phyloP scores from a whole-genome alignment of 805 yeast genomes.

The Zygotorulaspora sp. region DNA sequence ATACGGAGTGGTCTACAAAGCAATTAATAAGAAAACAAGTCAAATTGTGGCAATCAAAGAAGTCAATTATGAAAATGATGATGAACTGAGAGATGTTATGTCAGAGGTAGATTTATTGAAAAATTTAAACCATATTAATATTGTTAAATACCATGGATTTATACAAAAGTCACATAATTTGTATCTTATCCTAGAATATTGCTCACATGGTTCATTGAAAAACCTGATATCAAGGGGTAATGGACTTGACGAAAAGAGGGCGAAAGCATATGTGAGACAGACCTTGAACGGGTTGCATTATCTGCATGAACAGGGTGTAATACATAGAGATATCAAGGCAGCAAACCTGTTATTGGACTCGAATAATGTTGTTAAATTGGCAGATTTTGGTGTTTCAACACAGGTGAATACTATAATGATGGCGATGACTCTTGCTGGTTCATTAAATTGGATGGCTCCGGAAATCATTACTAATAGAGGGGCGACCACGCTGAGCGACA shows the following conservation, averaged over 20 bases:
- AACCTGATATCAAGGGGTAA: slow-evolving; percentile 32
- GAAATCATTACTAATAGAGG: slow-evolving; percentile 84
- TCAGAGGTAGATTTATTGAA: slow-evolving; percentile 70
- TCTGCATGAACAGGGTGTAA: slow-evolving; percentile 70
- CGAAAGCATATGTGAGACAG: slow-evolving; percentile 60
- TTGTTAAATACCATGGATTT: slow-evolving; percentile 89
- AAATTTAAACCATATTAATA: slow-evolving; percentile 78
- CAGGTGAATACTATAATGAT: slow-evolving; percentile 59
- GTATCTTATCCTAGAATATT: slow-evolving; percentile 74
- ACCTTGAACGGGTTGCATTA: slow-evolving; percentile 68
- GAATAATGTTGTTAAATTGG: slow-evolving; percentile 74
- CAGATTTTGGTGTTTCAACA: slow-evolving; percentile 96
- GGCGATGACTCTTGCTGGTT: slow-evolving; percentile 62
- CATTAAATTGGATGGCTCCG: slow-evolving; percentile 99
- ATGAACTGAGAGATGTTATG: slow-evolving; percentile 59
- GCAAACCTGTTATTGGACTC: slow-evolving; percentile 77
- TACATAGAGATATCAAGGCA: slow-evolving; percentile 91
- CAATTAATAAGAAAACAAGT: slow-evolving; percentile 59
- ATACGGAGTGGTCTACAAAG: slow-evolving; percentile 80
- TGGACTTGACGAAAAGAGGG: slow-evolving; percentile 54
- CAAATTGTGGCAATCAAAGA: slow-evolving; percentile 78
- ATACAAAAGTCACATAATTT: slow-evolving; percentile 61
- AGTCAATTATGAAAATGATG: slow-evolving; percentile 61
- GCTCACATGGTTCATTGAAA: slow-evolving; percentile 62
- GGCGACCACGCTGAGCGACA: slow-evolving; percentile 82